Conservation (phyloP, 331 rosid genomes). For the Prunus yedoensis region DNA sequence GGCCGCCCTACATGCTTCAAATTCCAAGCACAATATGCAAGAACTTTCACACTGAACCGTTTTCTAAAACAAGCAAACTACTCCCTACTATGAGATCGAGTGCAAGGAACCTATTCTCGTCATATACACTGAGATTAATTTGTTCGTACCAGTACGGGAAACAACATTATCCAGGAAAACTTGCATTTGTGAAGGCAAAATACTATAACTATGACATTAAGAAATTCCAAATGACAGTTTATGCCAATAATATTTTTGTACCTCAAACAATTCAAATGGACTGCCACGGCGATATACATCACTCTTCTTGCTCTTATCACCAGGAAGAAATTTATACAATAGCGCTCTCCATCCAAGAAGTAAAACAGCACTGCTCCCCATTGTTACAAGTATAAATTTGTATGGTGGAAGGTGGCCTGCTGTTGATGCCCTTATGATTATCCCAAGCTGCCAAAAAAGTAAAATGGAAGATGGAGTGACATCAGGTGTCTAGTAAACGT, state of each 20-base stretch:
- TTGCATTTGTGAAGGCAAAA: slow-evolving; percentile 8
- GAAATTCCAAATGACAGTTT: neutral
- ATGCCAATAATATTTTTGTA: slow-evolving; percentile 23
- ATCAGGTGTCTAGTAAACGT: neutral
- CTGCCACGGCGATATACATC: slow-evolving; percentile 84
- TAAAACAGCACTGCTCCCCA: slow-evolving; percentile 89
- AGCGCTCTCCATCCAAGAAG: slow-evolving; percentile 74
- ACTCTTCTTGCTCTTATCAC: slow-evolving; percentile 50
- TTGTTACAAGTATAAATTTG: slow-evolving; percentile 58
- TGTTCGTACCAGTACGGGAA: neutral
- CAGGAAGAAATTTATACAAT: slow-evolving; percentile 52
- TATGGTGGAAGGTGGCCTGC: slow-evolving; percentile 60
- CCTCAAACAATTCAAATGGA: slow-evolving; percentile 94
- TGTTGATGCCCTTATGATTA: slow-evolving; percentile 52
- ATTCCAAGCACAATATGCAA: neutral
- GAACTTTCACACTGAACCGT: neutral
- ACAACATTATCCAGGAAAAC: neutral
- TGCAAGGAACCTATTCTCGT: neutral
- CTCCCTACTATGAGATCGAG: neutral
- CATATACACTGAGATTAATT: neutral
- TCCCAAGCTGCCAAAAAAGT: slow-evolving; percentile 70
- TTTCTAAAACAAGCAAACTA: neutral
- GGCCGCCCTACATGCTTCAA: neutral
- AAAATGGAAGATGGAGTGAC: neutral
- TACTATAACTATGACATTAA: neutral